A percentile compares a stretch with the other conserved stretches of the same genome.
Conservation (phyloP, 345 rosid genomes). For the Cardamine resedifolia region DNA sequence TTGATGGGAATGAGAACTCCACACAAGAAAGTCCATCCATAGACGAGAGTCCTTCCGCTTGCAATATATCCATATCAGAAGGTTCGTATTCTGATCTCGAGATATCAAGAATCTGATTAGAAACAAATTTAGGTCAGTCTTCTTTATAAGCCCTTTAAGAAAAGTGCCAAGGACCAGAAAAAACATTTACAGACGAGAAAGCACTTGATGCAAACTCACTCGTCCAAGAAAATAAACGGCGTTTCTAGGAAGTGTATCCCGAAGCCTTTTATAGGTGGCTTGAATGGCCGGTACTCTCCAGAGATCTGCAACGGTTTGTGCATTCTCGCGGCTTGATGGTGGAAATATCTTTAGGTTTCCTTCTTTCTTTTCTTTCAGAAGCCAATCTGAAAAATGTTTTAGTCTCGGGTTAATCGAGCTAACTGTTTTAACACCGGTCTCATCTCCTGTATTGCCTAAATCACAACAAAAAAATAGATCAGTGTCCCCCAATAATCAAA, state of each 20-base stretch:
- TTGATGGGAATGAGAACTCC: constrained; percentile 69
- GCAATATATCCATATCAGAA: constrained; percentile 77
- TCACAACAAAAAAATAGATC: constrained; percentile 15
- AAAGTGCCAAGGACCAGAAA: background rate
- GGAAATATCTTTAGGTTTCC: constrained; percentile 80
- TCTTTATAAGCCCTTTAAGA: background rate
- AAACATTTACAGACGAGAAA: constrained; percentile 10
- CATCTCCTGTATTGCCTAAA: constrained; percentile 41
- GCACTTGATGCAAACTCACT: constrained; percentile 45
- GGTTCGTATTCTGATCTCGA: constrained; percentile 69
- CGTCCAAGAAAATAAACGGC: constrained; percentile 84
- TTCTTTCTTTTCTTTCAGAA: constrained; percentile 56
- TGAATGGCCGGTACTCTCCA: constrained; percentile 77
- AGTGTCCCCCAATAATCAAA: background rate
- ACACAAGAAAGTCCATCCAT: constrained; percentile 67
- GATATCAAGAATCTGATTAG: constrained; percentile 71
- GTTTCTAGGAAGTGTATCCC: constrained; percentile 60
- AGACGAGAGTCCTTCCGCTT: constrained; percentile 70
- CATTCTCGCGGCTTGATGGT: constrained; percentile 61
- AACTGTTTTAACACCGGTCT: constrained; percentile 36
- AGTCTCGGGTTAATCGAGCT: constrained; percentile 56
- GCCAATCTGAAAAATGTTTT: constrained; percentile 74
- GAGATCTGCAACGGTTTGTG: constrained; percentile 61
- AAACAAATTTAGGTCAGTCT: constrained; percentile 16
- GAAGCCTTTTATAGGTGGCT: constrained; percentile 74